Percentiles rank a stretch among this genome's conserved stretches.
phyloP scores from a whole-genome alignment of 169 alveolate genomes.

The Cryptosporidium andersoni region DNA sequence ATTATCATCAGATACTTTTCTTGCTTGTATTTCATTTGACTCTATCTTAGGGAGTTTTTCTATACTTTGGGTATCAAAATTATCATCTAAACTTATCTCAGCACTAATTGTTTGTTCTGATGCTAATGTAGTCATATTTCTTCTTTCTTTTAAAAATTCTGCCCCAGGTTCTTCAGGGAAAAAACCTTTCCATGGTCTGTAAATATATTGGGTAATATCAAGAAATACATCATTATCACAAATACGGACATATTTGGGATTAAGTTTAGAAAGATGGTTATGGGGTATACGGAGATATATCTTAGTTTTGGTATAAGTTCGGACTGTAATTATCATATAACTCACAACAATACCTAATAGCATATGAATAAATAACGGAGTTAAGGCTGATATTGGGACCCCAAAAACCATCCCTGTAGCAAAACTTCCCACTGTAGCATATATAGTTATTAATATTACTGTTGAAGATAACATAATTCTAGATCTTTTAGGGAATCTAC shows the following conservation, averaged over 20 bases:
- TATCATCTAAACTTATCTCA: background rate
- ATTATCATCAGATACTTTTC: background rate
- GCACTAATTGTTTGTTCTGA: background rate
- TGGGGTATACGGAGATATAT: constrained; percentile 36
- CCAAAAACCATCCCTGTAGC: constrained; percentile 71
- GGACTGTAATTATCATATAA: constrained; percentile 61
- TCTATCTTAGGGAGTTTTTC: background rate
- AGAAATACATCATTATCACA: constrained; percentile 57
- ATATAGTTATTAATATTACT: constrained; percentile 46
- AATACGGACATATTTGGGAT: constrained; percentile 51
- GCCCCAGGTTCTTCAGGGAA: constrained; percentile 17
- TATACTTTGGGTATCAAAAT: background rate
- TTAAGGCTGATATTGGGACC: constrained; percentile 63
- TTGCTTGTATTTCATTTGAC: background rate
- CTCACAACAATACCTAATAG: constrained; percentile 63
- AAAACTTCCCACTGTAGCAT: constrained; percentile 68
- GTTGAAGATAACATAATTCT: constrained; percentile 57
- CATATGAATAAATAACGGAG: constrained; percentile 68
- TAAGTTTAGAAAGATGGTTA: constrained; percentile 15
- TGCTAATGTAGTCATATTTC: background rate
- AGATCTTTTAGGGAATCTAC: constrained; percentile 55
- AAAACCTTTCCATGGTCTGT: constrained; percentile 66
- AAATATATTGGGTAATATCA: constrained; percentile 58
- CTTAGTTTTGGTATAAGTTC: constrained; percentile 51
- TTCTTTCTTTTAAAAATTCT: background rate